Percentiles rank a stretch among this genome's conserved stretches.
phyloP scores from a whole-genome alignment of 768 basidiomycete species.

The Pisolithus marmoratus region DNA sequence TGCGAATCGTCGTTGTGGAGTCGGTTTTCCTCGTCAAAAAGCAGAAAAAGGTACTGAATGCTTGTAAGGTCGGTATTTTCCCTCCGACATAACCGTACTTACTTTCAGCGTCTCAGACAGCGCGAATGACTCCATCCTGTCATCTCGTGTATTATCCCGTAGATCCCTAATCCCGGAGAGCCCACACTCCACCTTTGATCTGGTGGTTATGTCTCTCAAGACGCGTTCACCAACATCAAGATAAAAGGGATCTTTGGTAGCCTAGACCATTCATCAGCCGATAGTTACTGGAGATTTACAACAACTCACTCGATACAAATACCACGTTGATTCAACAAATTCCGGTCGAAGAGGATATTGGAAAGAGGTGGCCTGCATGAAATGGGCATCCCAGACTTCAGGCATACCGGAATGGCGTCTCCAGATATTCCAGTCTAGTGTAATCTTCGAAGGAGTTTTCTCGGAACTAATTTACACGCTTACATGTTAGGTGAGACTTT shows the following conservation, averaged over 20 bases:
- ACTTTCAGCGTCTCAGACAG: conserved; percentile 91
- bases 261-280: conserved; percentile 40
- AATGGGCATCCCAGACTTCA: conserved; percentile 85
- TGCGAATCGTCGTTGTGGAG: conserved; percentile 75
- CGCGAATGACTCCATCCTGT: conserved; percentile 97
- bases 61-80: background rate
- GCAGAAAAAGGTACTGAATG: conserved; percentile 79
- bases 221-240: conserved; percentile 86
- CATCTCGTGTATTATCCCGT: conserved; percentile 69
- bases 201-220: conserved; percentile 63
- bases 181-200: conserved; percentile 83
- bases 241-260: conserved; percentile 89
- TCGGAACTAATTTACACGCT: conserved; percentile 17
- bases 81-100: conserved; percentile 2
- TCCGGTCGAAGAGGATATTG: conserved; percentile 86
- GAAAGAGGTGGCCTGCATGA: conserved; percentile 61
- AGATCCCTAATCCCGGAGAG: conserved; percentile 79
- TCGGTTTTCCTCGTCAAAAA: conserved; percentile 83
- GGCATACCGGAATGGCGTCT: conserved; percentile 80
- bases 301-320: conserved; percentile 72
- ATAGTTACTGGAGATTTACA: background rate
- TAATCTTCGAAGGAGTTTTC: conserved; percentile 1
- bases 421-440: conserved; percentile 89
- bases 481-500: conserved; percentile 85
- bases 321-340: conserved; percentile 96